Conservation (phyloP, 1,284 basidiomycete genomes). For the Phellopilus nigrolimitatus region DNA sequence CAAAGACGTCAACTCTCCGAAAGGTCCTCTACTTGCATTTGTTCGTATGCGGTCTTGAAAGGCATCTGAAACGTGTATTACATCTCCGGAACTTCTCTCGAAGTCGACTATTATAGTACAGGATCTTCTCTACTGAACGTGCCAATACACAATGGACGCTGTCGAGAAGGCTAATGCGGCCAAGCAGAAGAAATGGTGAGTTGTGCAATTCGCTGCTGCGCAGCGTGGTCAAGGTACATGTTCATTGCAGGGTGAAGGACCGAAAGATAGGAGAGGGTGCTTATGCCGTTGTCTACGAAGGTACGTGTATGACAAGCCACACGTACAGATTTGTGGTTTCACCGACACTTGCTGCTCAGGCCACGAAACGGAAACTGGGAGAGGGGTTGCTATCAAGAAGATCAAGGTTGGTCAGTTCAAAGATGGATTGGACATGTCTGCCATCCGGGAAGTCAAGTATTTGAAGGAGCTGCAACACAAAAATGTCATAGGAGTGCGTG, state of each 20-base stretch:
- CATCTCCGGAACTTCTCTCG: too few relatives aligned
- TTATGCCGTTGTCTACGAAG: slow-evolving; percentile 95
- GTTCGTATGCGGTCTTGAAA: too few relatives aligned
- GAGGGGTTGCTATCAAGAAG: slow-evolving; percentile 95
- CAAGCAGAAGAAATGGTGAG: slow-evolving; percentile 64
- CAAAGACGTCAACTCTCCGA: too few relatives aligned
- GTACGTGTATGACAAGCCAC: slow-evolving; percentile 36
- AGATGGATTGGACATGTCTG: slow-evolving; percentile 98
- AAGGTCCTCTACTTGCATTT: too few relatives aligned
- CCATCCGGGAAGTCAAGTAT: slow-evolving; percentile 97
- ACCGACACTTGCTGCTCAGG: slow-evolving; percentile 37
- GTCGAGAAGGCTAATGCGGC: slow-evolving; percentile 71
- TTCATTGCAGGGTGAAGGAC: slow-evolving; percentile 65
- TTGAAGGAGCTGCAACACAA: slow-evolving; percentile 90
- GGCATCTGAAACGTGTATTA: too few relatives aligned
- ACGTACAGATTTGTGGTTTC: not conserved
- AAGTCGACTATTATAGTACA: too few relatives aligned
- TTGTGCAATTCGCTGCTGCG: slow-evolving; percentile 5
- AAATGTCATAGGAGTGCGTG: slow-evolving; percentile 86
- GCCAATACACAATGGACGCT: slow-evolving; percentile 59
- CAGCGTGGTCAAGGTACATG: slow-evolving; percentile 16
- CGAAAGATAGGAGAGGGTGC: slow-evolving; percentile 94
- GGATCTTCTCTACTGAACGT: not conserved
- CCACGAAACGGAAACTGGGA: slow-evolving; percentile 61
- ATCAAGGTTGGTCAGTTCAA: slow-evolving; percentile 97